phyloP scores from a whole-genome alignment of 2,329 filamentous ascomycete species.

The Ceratocystis alfenasii region DNA sequence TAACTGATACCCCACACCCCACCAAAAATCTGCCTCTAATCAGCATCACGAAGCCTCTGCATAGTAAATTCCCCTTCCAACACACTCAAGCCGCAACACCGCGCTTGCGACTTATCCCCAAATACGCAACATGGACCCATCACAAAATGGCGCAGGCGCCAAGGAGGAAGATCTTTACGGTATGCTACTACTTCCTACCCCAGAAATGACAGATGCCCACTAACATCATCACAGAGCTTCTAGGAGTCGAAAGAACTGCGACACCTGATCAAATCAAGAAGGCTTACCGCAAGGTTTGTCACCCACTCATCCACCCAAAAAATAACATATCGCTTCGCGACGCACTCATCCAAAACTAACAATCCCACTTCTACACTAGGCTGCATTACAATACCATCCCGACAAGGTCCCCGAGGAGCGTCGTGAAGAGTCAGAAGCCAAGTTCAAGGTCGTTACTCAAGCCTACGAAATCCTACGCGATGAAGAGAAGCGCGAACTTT shows the following conservation, averaged over 20 bases:
- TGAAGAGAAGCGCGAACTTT: conserved; percentile 82
- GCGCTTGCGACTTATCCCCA: conserved; percentile 7
- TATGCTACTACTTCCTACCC: conserved; percentile 28
- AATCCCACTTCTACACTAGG: conserved; percentile 39
- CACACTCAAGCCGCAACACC: conserved; percentile 13
- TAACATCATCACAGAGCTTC: conserved; percentile 48
- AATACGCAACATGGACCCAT: not conserved
- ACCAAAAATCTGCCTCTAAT: conserved; percentile 19
- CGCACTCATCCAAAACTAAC: no score
- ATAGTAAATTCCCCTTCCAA: not conserved
- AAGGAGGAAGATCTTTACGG: conserved; percentile 51
- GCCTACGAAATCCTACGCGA: conserved; percentile 97
- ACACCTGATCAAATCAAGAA: conserved; percentile 79
- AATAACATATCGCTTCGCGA: conserved; percentile 6
- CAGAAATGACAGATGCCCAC: not conserved
- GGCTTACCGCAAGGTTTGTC: conserved; percentile 79
- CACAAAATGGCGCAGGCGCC: conserved; percentile 22
- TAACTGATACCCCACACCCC: conserved; percentile 18
- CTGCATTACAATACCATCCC: conserved; percentile 77
- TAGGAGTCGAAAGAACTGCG: conserved; percentile 61
- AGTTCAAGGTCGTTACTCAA: conserved; percentile 85
- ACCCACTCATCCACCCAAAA: not conserved
- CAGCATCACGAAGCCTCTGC: conserved; percentile 6
- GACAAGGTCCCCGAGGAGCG: conserved; percentile 88
- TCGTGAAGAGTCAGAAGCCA: conserved; percentile 72